phyloP scores from a whole-genome alignment of 2,329 filamentous ascomycete genomes.

The Penicillium sp. region DNA sequence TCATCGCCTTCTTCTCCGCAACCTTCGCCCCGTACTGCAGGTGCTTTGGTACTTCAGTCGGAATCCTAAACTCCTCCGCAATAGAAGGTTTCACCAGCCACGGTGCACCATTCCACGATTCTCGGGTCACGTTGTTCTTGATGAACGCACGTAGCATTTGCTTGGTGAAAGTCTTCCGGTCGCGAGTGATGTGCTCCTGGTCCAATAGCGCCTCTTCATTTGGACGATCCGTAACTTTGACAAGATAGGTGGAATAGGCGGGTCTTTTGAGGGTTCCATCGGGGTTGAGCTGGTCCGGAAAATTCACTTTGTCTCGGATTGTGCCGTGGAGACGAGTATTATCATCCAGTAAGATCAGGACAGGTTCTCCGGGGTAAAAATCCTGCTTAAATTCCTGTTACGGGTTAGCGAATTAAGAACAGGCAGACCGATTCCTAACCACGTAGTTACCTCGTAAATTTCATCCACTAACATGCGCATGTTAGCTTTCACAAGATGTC shows the following conservation, averaged over 20 bases:
- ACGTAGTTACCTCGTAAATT: conserved; percentile 37
- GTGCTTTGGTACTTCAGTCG: conserved; percentile 74
- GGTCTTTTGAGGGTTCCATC: conserved; percentile 60
- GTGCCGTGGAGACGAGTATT: conserved; percentile 63
- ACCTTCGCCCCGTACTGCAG: conserved; percentile 72
- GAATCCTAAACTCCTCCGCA: conserved; percentile 74
- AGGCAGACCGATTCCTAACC: conserved; percentile 2
- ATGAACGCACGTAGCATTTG: conserved; percentile 87
- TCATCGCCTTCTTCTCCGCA: conserved; percentile 66
- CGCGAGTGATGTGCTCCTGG: conserved; percentile 71
- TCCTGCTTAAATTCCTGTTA: conserved; percentile 74
- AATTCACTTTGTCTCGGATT: conserved; percentile 76
- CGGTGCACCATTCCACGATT: conserved; percentile 86
- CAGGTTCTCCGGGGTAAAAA: conserved; percentile 80
- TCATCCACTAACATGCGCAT: conserved; percentile 44
- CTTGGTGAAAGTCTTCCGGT: conserved; percentile 89
- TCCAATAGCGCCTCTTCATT: conserved; percentile 68
- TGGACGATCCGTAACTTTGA: conserved; percentile 60
- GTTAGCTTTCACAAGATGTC: no score
- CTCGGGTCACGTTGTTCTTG: conserved; percentile 83
- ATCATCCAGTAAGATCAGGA: conserved; percentile 61
- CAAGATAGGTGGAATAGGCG: conserved; percentile 70
- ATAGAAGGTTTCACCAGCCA: conserved; percentile 88
- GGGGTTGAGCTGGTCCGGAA: conserved; percentile 50
- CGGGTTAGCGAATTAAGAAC: conserved; percentile 12